Conservation (phyloP, 2,329 filamentous ascomycete genomes). For the Colletotrichum sp. region DNA sequence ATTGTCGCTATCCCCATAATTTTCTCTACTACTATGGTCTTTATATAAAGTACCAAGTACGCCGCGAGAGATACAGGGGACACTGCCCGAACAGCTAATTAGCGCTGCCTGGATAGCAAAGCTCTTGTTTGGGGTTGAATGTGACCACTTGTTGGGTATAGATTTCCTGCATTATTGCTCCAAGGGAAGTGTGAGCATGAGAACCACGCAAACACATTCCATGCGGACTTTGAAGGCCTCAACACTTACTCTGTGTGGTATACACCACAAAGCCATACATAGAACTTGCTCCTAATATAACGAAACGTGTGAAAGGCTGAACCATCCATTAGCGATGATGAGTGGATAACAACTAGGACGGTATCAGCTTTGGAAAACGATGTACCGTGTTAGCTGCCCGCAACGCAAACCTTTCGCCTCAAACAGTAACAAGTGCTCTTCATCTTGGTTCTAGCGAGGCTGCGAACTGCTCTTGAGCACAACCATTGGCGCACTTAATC, state of each 20-base stretch:
- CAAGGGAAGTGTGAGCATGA: rapidly evolving
- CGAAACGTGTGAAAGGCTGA: not conserved
- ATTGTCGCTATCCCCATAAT: too few species aligned
- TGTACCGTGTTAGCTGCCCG: not conserved
- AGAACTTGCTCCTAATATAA: not conserved
- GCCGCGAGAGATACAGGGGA: too few species aligned
- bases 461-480: not conserved
- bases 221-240: not conserved
- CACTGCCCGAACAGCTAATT: too few species aligned
- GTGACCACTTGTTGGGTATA: not conserved
- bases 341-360: not conserved
- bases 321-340: not conserved
- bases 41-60: too few species aligned
- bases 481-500: not conserved
- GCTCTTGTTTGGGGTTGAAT: not conserved
- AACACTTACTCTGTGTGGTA: not conserved
- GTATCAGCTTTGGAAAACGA: not conserved
- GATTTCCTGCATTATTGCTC: not conserved
- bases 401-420: rapidly evolving
- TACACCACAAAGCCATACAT: rapidly evolving
- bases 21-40: too few species aligned
- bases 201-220: not conserved
- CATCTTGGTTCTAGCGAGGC: not conserved
- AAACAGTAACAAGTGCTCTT: not conserved
- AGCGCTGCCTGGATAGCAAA: too few species aligned